Evolutionary conservation across 768 basidiomycete species (phyloP).

Genomic region (Boletus huronensis): DNA sequence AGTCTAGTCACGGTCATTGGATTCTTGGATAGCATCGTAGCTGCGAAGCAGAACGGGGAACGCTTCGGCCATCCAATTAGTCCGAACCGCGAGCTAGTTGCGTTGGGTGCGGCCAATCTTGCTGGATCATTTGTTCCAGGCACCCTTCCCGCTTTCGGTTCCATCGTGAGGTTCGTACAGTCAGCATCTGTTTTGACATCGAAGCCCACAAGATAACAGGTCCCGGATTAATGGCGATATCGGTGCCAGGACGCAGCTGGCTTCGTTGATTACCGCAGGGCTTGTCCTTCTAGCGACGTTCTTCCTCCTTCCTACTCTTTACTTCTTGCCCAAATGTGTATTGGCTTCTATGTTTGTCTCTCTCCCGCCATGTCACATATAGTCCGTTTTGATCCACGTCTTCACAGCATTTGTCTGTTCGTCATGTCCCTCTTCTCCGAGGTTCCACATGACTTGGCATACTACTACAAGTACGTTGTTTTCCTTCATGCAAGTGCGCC

Average conservation of each 20-base stretch:
- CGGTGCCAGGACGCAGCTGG: slow-evolving; percentile 88
- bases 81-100: slow-evolving; percentile 94
- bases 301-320: slow-evolving; percentile 83
- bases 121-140: slow-evolving; percentile 80
- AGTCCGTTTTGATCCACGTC: slow-evolving; percentile 2
- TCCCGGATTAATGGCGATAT: slow-evolving; percentile 89
- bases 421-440: slow-evolving; percentile 82
- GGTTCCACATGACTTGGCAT: slow-evolving; percentile 81
- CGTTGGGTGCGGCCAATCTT: slow-evolving; percentile 79
- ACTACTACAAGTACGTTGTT: slow-evolving; percentile 70
- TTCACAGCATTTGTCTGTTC: slow-evolving; percentile 71
- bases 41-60: slow-evolving; percentile 87
- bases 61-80: slow-evolving; percentile 86
- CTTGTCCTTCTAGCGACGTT: slow-evolving; percentile 82
- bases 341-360: slow-evolving; percentile 76
- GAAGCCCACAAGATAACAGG: slow-evolving; percentile 26
- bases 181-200: background rate
- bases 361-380: slow-evolving; percentile 4
- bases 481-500: background rate
- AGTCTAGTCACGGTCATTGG: slow-evolving; percentile 82
- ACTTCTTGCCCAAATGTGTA: slow-evolving; percentile 86
- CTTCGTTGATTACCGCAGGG: slow-evolving; percentile 70
- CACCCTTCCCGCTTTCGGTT: slow-evolving; percentile 88
- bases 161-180: slow-evolving; percentile 71
- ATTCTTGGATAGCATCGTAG: slow-evolving; percentile 91